These are phyloP conservation scores for Agaricus bisporus DNA, from an alignment of 768 basidiomycete genomes.

Conservation along the genomic window DNA sequence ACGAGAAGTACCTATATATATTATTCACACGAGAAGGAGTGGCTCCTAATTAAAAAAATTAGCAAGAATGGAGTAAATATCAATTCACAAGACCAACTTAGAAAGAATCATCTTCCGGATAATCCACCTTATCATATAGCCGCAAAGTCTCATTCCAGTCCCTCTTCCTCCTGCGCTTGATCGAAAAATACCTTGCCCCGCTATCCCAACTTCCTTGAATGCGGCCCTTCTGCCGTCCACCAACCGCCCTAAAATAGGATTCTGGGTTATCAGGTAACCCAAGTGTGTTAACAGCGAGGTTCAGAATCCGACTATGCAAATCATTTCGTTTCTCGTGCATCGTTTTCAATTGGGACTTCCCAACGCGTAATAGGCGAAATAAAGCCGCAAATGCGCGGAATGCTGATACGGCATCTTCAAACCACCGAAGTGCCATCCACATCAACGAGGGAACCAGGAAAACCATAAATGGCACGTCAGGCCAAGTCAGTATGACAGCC, in stretches of 20 bases:
- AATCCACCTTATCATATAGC: slow-evolving; percentile 78
- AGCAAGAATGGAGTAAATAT: not conserved
- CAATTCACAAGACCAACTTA: not conserved
- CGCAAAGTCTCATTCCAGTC: slow-evolving; percentile 88
- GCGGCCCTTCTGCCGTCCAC: slow-evolving; percentile 67
- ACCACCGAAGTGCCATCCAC: slow-evolving; percentile 90
- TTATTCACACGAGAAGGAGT: not conserved
- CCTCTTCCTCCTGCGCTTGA: slow-evolving; percentile 71
- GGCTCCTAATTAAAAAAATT: not conserved
- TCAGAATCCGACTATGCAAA: slow-evolving; percentile 61
- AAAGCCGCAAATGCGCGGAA: slow-evolving; percentile 70
- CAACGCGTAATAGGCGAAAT: slow-evolving; percentile 54
- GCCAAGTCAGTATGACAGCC: slow-evolving; percentile 53
- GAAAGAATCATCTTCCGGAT: slow-evolving; percentile 48
- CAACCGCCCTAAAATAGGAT: slow-evolving; percentile 48
- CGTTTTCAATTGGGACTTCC: slow-evolving; percentile 46
- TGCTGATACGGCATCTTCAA: slow-evolving; percentile 77
- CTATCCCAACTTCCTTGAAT: slow-evolving; percentile 66
- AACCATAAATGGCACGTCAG: slow-evolving; percentile 49
- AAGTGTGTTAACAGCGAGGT: slow-evolving; percentile 50
- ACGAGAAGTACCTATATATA: not conserved
- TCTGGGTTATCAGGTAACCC: slow-evolving; percentile 70
- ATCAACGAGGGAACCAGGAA: slow-evolving; percentile 65
- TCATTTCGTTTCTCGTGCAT: slow-evolving; percentile 49
- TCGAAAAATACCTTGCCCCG: slow-evolving; percentile 69